Evolutionary conservation across 257 asterid species (phyloP), one percentile per base, ranked within the genome.

Genomic region (Capsicum baccatum): DNA sequence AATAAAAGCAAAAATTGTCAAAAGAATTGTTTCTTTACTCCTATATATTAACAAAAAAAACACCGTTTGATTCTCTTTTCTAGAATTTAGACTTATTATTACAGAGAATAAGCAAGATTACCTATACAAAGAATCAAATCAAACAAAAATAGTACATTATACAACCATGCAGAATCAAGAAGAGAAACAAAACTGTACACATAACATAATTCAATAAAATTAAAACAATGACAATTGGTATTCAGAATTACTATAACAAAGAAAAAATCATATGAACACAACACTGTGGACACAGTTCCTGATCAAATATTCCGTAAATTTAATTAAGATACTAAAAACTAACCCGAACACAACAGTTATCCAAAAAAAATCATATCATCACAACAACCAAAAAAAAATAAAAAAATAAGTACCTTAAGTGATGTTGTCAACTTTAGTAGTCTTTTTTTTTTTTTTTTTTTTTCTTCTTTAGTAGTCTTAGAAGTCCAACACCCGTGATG

Each of bases 111-210:
- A 48, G 19, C 11, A 19, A 2, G 15, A 10, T n/a, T 47, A 54
- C 42, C 42, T 5, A 19, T 48, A 7, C 44, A 39, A 39, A 39
- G 48, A 73, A n/a, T 47, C 59, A 73, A 50, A 47, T 71, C 79
- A 71, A 71, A 73, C 39, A 47, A 47, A 73, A 47, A 26, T 26
- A 26, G 33, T 73, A 73, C 37, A 48, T 19, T 11, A 48, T 8
- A 52, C 14, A 33, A 52, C 54, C 81, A 52, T 52, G 81, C 81
- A 76, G 63, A 76, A 50, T 52, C 8, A 33, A 74, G 14, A 50
- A 73, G 11, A 6, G 0, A 16, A 19, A 11, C 3, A 67, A 44
- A 44, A 7, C 0, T 12, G 17, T 9, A 56, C 19, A 56, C 9
- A 14, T 4, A 56, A 6, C 15, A 56, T 0, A 39, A 70, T 19